These are phyloP conservation scores for Dendrobium officinale DNA, from an alignment of 106 monocot species.

Conservation along the genomic window DNA sequence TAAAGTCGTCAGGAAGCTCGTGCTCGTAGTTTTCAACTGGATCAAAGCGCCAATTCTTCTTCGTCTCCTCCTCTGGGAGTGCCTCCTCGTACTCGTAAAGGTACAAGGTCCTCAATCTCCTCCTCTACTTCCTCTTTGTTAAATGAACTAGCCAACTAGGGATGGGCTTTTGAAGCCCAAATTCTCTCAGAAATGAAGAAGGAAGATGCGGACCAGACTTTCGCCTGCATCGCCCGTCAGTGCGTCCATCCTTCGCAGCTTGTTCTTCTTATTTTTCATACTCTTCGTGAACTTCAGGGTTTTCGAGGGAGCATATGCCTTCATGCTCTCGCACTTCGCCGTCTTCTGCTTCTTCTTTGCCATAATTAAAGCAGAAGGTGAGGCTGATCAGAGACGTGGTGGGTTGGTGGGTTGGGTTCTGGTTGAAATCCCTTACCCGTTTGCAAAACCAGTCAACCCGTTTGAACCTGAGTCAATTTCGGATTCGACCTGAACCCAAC, in stretches of 20 bases:
- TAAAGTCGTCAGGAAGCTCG: conserved; percentile 73
- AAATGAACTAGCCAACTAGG: background rate
- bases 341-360: background rate
- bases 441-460: no score
- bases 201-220: conserved; percentile 61
- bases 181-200: conserved; percentile 39
- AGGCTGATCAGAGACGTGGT: no score
- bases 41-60: conserved; percentile 79
- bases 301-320: background rate
- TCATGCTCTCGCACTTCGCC: background rate
- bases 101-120: conserved; percentile 14
- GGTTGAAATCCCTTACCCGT: no score
- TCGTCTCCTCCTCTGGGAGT: conserved; percentile 63
- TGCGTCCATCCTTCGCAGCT: background rate
- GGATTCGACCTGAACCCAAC: no score
- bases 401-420: no score
- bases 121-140: conserved; percentile 12
- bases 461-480: no score
- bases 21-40: conserved; percentile 84
- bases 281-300: background rate
- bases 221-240: background rate
- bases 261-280: conserved; percentile 11
- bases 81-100: conserved; percentile 80
- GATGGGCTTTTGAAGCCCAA: conserved; percentile 16
- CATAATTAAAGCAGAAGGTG: background rate